These are phyloP conservation scores for Xerocomus potaroensis DNA, from an alignment of 768 basidiomycete species.

Conservation along the genomic window DNA sequence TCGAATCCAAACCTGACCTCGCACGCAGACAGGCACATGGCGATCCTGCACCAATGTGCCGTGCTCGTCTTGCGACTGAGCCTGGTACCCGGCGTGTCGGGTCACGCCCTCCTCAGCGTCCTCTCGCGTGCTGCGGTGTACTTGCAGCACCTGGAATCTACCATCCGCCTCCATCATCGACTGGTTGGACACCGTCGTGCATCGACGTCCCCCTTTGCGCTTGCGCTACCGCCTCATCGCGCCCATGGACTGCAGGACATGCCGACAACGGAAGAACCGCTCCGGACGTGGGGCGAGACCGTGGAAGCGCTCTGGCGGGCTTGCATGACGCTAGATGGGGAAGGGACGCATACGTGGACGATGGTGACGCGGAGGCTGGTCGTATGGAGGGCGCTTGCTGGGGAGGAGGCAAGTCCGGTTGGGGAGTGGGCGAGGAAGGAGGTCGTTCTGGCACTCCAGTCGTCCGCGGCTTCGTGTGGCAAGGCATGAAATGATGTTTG, in stretches of 20 bases:
- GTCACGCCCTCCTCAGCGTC: conserved; percentile 27
- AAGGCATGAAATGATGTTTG: too few relatives aligned
- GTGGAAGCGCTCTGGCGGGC: conserved; percentile 46
- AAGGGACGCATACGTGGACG: conserved; percentile 41
- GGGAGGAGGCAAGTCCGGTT: conserved; percentile 32
- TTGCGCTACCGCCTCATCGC: conserved; percentile 30
- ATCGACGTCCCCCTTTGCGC: conserved; percentile 4
- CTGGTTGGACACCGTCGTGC: not conserved
- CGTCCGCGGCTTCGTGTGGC: not conserved
- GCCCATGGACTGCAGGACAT: conserved; percentile 37
- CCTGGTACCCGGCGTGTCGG: conserved; percentile 27
- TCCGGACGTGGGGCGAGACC: conserved; percentile 44
- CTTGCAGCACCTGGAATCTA: conserved; percentile 29
- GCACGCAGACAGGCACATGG: conserved; percentile 16
- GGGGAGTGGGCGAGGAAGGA: conserved; percentile 55
- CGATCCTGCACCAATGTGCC: conserved; percentile 22
- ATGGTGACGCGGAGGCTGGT: conserved; percentile 50
- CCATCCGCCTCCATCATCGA: conserved; percentile 4
- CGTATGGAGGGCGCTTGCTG: conserved; percentile 49
- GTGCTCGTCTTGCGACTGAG: conserved; percentile 36
- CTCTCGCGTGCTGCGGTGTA: conserved; percentile 27
- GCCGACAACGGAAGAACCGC: conserved; percentile 21
- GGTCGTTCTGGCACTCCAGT: conserved; percentile 2
- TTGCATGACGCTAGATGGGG: conserved; percentile 17
- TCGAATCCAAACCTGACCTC: not conserved